phyloP scores from a whole-genome alignment of 306 rosid species.

The Lathyrus aphaca region DNA sequence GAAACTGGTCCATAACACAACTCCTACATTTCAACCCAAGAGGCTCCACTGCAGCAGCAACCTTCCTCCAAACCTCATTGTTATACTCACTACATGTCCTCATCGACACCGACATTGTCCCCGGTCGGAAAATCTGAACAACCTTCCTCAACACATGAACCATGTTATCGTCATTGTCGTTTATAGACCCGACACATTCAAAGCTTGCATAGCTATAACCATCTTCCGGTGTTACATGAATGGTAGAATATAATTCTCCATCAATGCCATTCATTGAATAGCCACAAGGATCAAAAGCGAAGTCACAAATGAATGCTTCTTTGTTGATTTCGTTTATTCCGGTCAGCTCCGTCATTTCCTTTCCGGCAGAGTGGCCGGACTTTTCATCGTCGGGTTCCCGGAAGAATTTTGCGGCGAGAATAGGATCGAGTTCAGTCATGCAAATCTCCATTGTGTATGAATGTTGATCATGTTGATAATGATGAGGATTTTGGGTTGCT shows the following conservation, averaged over 20 bases:
- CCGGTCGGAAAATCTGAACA: slow-evolving; percentile 83
- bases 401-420: slow-evolving; percentile 70
- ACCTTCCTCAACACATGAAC: slow-evolving; percentile 70
- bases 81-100: slow-evolving; percentile 44
- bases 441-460: slow-evolving; percentile 78
- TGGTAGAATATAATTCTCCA: slow-evolving; percentile 82
- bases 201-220: slow-evolving; percentile 95
- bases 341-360: slow-evolving; percentile 74
- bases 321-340: slow-evolving; percentile 72
- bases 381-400: slow-evolving; percentile 49
- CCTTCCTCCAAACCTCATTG: slow-evolving; percentile 55
- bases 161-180: slow-evolving; percentile 49
- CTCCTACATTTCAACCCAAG: slow-evolving; percentile 86
- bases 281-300: slow-evolving; percentile 87
- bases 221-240: slow-evolving; percentile 94
- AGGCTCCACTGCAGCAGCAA: slow-evolving; percentile 67
- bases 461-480: background rate
- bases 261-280: slow-evolving; percentile 92
- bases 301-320: slow-evolving; percentile 74
- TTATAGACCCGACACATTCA: slow-evolving; percentile 61
- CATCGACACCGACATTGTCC: slow-evolving; percentile 78
- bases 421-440: slow-evolving; percentile 88
- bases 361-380: slow-evolving; percentile 68
- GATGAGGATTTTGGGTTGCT: slow-evolving; percentile 44
- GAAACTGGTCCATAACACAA: slow-evolving; percentile 74